A percentile compares a stretch with the other conserved stretches of the same genome.
Evolutionary conservation across 2,329 filamentous ascomycete species (phyloP).

Genomic region (Piedraia hortae): DNA sequence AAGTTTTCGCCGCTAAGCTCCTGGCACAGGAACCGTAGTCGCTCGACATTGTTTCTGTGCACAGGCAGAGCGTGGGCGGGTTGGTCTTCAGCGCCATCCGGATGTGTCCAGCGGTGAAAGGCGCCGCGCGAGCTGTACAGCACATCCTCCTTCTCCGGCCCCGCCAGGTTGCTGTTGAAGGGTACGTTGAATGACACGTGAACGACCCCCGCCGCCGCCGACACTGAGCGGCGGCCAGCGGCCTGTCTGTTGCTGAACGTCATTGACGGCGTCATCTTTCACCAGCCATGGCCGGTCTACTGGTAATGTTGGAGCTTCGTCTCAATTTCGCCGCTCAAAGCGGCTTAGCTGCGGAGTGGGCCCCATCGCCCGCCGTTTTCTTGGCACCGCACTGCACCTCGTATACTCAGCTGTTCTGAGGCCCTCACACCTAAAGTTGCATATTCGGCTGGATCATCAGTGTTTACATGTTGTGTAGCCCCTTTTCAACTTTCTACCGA

Average conservation of each 20-base stretch:
- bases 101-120: conserved; percentile 77
- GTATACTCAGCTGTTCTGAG: too few relatives aligned
- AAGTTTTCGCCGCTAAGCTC: conserved; percentile 34
- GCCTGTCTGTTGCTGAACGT: conserved; percentile 22
- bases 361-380: background rate
- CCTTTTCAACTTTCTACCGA: too few relatives aligned
- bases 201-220: conserved; percentile 22
- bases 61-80: conserved; percentile 78
- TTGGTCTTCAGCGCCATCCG: conserved; percentile 61
- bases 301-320: conserved; percentile 40
- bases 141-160: conserved; percentile 82
- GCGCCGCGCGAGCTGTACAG: conserved; percentile 74
- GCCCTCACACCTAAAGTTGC: too few relatives aligned
- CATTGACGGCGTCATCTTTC: conserved; percentile 29
- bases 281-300: conserved; percentile 38
- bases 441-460: too few relatives aligned
- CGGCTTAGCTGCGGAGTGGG: background rate
- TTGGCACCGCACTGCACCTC: conserved; percentile 1
- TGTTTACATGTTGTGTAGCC: too few relatives aligned
- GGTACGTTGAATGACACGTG: conserved; percentile 95
- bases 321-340: background rate
- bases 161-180: conserved; percentile 73
- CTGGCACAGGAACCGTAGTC: conserved; percentile 51
- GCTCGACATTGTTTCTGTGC: conserved; percentile 62
- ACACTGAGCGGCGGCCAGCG: too few relatives aligned